Evolutionary conservation across 1,284 basidiomycete species (phyloP).

Genomic region (Boletus albobrunnescens): DNA sequence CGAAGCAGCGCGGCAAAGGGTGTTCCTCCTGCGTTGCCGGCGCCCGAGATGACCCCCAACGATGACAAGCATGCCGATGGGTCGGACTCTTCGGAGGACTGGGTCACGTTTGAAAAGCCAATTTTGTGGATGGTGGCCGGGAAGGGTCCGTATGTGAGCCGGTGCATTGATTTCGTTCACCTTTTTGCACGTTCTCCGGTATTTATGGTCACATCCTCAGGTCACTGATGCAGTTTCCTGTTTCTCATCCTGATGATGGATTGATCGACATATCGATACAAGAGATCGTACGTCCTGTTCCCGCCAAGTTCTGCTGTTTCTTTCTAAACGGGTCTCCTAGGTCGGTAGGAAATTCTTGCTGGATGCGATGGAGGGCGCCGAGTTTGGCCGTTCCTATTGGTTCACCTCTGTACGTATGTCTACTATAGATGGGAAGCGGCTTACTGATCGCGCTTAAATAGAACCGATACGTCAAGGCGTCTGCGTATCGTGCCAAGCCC

Average conservation of each 20-base stretch:
- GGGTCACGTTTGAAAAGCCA: slow-evolving; percentile 68
- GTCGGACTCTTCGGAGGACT: slow-evolving; percentile 45
- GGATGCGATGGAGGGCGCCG: slow-evolving; percentile 61
- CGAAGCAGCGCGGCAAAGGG: slow-evolving; percentile 31
- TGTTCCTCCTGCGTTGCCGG: slow-evolving; percentile 16
- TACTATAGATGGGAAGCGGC: not conserved
- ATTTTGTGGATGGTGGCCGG: slow-evolving; percentile 71
- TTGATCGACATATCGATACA: slow-evolving; percentile 76
- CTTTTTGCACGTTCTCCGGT: not conserved
- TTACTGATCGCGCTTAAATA: slow-evolving; percentile 30
- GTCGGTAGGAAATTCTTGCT: slow-evolving; percentile 51
- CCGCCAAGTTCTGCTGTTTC: not conserved
- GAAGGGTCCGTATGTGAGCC: slow-evolving; percentile 67
- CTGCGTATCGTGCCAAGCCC: slow-evolving; percentile 74
- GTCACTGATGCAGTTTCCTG: slow-evolving; percentile 85
- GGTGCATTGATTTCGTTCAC: slow-evolving; percentile 37
- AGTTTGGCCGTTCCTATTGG: slow-evolving; percentile 69
- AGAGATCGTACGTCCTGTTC: slow-evolving; percentile 45
- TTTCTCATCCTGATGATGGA: slow-evolving; percentile 75
- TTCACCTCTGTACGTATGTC: slow-evolving; percentile 42
- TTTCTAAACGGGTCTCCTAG: slow-evolving; percentile 33
- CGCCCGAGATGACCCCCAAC: slow-evolving; percentile 14
- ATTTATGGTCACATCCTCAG: slow-evolving; percentile 31
- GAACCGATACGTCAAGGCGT: slow-evolving; percentile 78
- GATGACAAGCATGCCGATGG: slow-evolving; percentile 22